These are phyloP conservation scores for Saccharomycopsis vini DNA, from an alignment of 805 yeast species.

Conservation along the genomic window DNA sequence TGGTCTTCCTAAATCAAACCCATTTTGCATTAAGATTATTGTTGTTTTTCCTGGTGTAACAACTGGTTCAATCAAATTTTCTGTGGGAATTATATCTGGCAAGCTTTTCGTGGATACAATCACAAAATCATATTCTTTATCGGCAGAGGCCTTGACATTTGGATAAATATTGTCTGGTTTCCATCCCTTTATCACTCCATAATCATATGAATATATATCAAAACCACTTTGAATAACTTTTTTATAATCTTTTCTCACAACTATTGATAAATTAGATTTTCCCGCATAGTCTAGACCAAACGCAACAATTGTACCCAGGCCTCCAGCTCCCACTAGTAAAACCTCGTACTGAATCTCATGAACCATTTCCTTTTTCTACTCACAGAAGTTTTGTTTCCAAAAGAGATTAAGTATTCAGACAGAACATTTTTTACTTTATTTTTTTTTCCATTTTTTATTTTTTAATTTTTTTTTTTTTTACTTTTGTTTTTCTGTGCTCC, in stretches of 20 bases:
- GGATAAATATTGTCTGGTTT: conserved; percentile 43
- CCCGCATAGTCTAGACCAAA: conserved; percentile 45
- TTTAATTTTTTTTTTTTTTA: too few relatives aligned
- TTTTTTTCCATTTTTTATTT: too few relatives aligned
- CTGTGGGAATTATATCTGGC: conserved; percentile 53
- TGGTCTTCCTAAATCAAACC: conserved; percentile 55
- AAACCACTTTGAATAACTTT: conserved; percentile 45
- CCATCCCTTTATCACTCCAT: conserved; percentile 48
- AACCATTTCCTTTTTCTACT: too few relatives aligned
- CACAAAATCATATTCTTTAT: conserved; percentile 42
- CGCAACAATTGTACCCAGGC: conserved; percentile 76
- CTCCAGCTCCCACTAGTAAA: conserved; percentile 76
- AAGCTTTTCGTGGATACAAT: conserved; percentile 61
- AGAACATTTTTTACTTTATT: too few relatives aligned
- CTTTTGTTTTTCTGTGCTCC: too few relatives aligned
- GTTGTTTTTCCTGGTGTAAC: conserved; percentile 36
- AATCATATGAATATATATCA: conserved; percentile 50
- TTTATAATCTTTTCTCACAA: conserved; percentile 58
- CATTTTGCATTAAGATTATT: conserved; percentile 56
- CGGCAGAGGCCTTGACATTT: conserved; percentile 36
- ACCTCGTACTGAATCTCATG: too few relatives aligned
- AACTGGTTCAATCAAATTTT: conserved; percentile 43
- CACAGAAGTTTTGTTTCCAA: too few relatives aligned
- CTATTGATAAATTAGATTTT: conserved; percentile 46
- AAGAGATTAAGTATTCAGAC: too few relatives aligned